Evolutionary conservation across 2,329 filamentous ascomycete genomes (phyloP).

Genomic region (Shiraia bambusicola): DNA sequence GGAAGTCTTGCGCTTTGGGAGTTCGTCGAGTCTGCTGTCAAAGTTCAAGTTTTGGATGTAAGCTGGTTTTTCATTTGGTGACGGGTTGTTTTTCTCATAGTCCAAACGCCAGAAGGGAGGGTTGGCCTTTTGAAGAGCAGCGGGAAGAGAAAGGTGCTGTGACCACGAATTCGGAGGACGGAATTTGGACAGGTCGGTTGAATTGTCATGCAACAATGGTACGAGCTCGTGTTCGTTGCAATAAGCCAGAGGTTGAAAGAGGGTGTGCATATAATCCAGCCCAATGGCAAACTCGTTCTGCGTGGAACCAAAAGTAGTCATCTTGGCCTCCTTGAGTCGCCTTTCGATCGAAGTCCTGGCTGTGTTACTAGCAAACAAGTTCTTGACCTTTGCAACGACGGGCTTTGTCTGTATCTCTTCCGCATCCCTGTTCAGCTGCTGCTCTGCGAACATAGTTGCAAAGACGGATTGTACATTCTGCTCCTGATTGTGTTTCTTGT

Average conservation of each 20-base stretch:
- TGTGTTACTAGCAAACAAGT: constrained; percentile 20
- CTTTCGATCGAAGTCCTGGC: constrained; percentile 43
- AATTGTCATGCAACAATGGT: constrained; percentile 31
- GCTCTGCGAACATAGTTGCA: constrained; percentile 56
- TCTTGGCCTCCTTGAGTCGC: constrained; percentile 10
- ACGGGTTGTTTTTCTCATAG: constrained; percentile 25
- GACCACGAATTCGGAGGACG: constrained; percentile 32
- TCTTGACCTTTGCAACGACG: constrained; percentile 15
- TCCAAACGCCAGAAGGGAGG: constrained; percentile 38
- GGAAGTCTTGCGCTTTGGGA: constrained; percentile 45
- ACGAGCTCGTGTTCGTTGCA: constrained; percentile 31
- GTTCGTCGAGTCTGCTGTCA: constrained; percentile 42
- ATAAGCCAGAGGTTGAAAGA: constrained; percentile 46
- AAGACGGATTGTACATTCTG: constrained; percentile 49
- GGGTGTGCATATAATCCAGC: constrained; percentile 53
- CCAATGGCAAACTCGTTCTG: constrained; percentile 55
- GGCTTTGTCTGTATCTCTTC: constrained; percentile 25
- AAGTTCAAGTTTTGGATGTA: constrained; percentile 35
- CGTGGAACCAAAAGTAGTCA: constrained; percentile 36
- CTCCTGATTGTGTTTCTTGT: constrained; percentile 31
- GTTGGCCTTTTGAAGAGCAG: constrained; percentile 28
- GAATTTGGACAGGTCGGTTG: constrained; percentile 41
- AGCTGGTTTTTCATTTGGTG: constrained; percentile 30
- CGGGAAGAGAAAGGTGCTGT: constrained; percentile 44
- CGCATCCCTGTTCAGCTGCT: constrained; percentile 53